These are phyloP conservation scores for Vigna unguiculata DNA, from an alignment of 306 rosid genomes.

Conservation along the genomic window DNA sequence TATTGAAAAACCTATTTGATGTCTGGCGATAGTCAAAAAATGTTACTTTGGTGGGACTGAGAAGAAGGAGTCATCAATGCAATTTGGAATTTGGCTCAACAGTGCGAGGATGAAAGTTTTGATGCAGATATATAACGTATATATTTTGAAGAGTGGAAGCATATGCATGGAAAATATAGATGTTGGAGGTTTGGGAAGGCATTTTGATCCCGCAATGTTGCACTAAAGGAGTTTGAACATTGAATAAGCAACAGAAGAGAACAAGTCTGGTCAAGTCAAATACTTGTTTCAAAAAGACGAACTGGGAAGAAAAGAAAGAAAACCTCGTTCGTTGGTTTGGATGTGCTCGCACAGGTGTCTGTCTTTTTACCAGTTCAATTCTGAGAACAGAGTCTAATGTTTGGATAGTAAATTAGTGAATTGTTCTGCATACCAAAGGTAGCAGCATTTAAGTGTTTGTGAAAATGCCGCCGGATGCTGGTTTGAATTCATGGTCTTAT, in stretches of 20 bases:
- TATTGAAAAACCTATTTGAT: not conserved
- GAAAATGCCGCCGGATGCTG: conserved; percentile 38
- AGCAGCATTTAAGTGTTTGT: not conserved
- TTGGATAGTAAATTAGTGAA: not conserved
- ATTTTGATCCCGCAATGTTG: conserved; percentile 17
- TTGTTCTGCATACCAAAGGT: not conserved
- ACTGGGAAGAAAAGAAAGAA: too few relatives aligned
- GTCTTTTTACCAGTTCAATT: not conserved
- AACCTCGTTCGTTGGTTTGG: too few relatives aligned
- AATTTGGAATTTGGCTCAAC: not conserved
- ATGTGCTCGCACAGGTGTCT: not conserved
- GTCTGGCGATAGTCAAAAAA: not conserved
- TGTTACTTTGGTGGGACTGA: not conserved
- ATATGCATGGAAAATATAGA: not conserved
- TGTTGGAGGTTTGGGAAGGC: not conserved
- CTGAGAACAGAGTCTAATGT: not conserved
- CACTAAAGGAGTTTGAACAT: conserved; percentile 47
- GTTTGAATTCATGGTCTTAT: not conserved
- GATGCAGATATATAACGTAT: not conserved
- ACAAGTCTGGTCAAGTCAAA: conserved; percentile 50
- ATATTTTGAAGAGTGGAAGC: conserved; percentile 13
- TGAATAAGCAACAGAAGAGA: conserved; percentile 40
- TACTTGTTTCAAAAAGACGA: conserved; percentile 32
- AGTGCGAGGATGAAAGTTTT: not conserved
- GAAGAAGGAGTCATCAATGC: not conserved